These are phyloP conservation scores for Curvularia eragrostidis DNA, from an alignment of 2,329 filamentous ascomycete species.

Conservation along the genomic window DNA sequence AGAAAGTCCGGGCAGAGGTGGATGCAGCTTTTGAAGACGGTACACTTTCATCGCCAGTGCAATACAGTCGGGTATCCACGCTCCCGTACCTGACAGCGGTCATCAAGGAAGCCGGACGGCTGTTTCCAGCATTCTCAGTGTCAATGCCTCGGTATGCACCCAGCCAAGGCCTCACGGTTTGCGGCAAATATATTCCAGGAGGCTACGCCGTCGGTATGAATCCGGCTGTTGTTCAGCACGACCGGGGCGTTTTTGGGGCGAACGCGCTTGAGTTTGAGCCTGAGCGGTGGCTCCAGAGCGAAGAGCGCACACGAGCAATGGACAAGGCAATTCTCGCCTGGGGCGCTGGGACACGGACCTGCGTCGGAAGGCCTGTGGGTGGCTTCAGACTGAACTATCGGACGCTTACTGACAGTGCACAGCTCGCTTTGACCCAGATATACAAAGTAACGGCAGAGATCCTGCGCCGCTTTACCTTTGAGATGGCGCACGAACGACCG, in stretches of 20 bases:
- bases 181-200: slow-evolving; percentile 66
- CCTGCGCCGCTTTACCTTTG: slow-evolving; percentile 23
- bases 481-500: slow-evolving; percentile 29
- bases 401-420: not conserved
- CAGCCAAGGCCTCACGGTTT: slow-evolving; percentile 65
- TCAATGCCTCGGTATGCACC: slow-evolving; percentile 76
- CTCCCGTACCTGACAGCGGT: slow-evolving; percentile 77
- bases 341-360: slow-evolving; percentile 72
- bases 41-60: slow-evolving; percentile 20
- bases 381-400: slow-evolving; percentile 11
- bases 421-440: slow-evolving; percentile 26
- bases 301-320: slow-evolving; percentile 9
- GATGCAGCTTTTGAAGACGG: slow-evolving; percentile 24
- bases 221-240: slow-evolving; percentile 62
- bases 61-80: slow-evolving; percentile 61
- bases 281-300: slow-evolving; percentile 10
- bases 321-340: slow-evolving; percentile 51
- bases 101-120: slow-evolving; percentile 76
- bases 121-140: slow-evolving; percentile 75
- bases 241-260: slow-evolving; percentile 5
- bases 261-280: slow-evolving; percentile 8
- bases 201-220: slow-evolving; percentile 77
- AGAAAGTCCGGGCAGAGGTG: slow-evolving; percentile 24
- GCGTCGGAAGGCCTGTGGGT: slow-evolving; percentile 62
- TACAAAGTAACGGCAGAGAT: slow-evolving; percentile 32